Percentiles rank a stretch among this genome's conserved stretches.
Evolutionary conservation across 2,329 filamentous ascomycete species (phyloP).

Genomic region (Penicillium rolfsii): DNA sequence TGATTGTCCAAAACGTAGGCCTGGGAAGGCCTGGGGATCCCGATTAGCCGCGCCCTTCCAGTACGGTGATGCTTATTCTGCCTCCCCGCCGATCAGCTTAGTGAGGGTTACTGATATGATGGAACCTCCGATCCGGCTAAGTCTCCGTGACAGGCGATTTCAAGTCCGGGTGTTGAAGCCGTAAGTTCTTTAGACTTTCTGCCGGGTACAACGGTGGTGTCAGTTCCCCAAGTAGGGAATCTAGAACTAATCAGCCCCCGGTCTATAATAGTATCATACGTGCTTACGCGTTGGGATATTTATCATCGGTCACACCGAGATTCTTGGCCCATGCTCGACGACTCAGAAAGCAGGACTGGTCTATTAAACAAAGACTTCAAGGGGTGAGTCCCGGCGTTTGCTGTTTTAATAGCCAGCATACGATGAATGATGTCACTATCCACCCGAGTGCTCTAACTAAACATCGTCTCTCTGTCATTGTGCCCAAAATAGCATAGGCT

Average conservation of each 20-base stretch:
- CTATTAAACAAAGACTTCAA: conserved; percentile 38
- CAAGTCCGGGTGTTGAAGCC: conserved; percentile 36
- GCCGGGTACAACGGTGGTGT: not conserved
- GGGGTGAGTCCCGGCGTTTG: conserved; percentile 37
- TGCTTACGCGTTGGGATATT: conserved; percentile 54
- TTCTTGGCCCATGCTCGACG: conserved; percentile 45
- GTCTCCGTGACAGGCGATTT: conserved; percentile 28
- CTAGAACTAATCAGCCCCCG: conserved; percentile 15
- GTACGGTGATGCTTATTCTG: conserved; percentile 25
- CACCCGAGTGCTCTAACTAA: conserved; percentile 5
- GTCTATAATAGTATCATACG: conserved; percentile 44
- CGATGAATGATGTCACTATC: conserved; percentile 13
- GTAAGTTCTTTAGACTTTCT: conserved; percentile 33
- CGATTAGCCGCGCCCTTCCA: conserved; percentile 8
- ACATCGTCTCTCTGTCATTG: not conserved
- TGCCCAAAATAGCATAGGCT: conserved; percentile 19
- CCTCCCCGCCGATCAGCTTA: conserved; percentile 31
- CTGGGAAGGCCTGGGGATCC: conserved; percentile 8
- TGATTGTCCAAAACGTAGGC: not conserved
- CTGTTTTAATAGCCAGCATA: not conserved
- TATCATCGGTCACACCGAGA: conserved; percentile 52
- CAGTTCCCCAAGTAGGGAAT: not conserved
- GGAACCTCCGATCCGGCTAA: conserved; percentile 30
- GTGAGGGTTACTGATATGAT: conserved; percentile 31
- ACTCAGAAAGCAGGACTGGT: conserved; percentile 38